These are phyloP conservation scores for Penicillium verhagenii DNA, from an alignment of 495 filamentous ascomycete genomes.

Conservation along the genomic window DNA sequence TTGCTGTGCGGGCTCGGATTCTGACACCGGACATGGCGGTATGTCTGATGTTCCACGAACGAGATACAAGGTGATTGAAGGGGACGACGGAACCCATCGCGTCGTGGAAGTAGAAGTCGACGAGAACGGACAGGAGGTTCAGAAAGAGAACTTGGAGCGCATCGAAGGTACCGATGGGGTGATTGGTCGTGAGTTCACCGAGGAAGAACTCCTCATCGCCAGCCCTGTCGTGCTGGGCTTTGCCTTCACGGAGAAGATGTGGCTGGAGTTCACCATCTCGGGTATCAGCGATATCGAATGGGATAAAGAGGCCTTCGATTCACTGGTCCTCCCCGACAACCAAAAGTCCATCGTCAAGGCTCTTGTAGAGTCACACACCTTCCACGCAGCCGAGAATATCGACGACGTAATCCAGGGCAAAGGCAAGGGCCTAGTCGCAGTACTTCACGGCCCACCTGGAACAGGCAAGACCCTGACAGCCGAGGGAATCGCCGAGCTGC, in stretches of 20 bases:
- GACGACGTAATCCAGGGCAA: constrained; percentile 82
- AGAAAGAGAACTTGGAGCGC: constrained; percentile 62
- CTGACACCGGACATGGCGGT: constrained; percentile 45
- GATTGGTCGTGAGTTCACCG: constrained; percentile 61
- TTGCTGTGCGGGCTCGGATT: constrained; percentile 49
- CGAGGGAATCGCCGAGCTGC: constrained; percentile 80
- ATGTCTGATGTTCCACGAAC: constrained; percentile 54
- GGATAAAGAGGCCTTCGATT: constrained; percentile 79
- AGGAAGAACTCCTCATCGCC: constrained; percentile 85
- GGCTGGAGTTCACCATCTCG: constrained; percentile 87
- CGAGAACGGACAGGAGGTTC: constrained; percentile 60
- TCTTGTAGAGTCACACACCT: constrained; percentile 78
- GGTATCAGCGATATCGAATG: constrained; percentile 79
- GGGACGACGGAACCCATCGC: constrained; percentile 58
- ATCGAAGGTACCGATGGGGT: constrained; percentile 39
- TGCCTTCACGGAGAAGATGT: constrained; percentile 84
- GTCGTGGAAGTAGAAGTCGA: constrained; percentile 62
- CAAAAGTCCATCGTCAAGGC: constrained; percentile 81
- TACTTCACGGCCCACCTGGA: constrained; percentile 80
- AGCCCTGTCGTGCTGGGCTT: constrained; percentile 94
- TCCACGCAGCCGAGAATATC: constrained; percentile 77
- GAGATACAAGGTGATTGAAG: constrained; percentile 66
- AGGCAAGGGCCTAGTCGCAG: constrained; percentile 70
- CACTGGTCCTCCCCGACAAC: constrained; percentile 69
- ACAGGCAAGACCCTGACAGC: constrained; percentile 90